Percentiles rank a stretch among this genome's conserved stretches.
Evolutionary conservation across 2,329 filamentous ascomycete genomes (phyloP).

Genomic region (Colletotrichum spinosum): DNA sequence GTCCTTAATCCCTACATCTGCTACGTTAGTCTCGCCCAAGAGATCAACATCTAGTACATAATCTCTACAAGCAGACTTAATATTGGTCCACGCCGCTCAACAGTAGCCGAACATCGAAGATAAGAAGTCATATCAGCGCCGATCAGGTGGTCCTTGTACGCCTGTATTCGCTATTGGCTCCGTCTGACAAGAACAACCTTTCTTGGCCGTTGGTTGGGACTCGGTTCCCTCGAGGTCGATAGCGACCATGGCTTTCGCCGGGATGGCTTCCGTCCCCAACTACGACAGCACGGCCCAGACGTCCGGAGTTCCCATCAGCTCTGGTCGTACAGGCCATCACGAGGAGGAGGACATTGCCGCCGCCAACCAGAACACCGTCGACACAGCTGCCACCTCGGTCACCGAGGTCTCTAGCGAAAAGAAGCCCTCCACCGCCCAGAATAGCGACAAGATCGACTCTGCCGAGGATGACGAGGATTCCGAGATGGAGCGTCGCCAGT

Average conservation of each 20-base stretch:
- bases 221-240: slow-evolving; percentile 1
- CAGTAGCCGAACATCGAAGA: slow-evolving; percentile 1
- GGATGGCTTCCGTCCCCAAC: slow-evolving; percentile 53
- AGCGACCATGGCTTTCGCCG: slow-evolving; percentile 54
- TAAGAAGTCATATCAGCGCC: slow-evolving; percentile 2
- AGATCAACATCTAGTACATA: slow-evolving; percentile 19
- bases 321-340: slow-evolving; percentile 42
- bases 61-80: slow-evolving; percentile 4
- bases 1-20: slow-evolving; percentile 12
- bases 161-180: slow-evolving; percentile 4
- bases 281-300: slow-evolving; percentile 61
- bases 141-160: slow-evolving; percentile 22
- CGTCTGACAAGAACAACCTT: slow-evolving; percentile 15
- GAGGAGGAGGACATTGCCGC: slow-evolving; percentile 43
- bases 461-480: slow-evolving; percentile 52
- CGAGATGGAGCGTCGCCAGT: slow-evolving; percentile 63
- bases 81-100: background rate
- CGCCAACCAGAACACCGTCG: slow-evolving; percentile 43
- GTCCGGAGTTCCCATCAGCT: slow-evolving; percentile 50
- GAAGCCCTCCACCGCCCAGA: slow-evolving; percentile 23
- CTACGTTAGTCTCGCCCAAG: background rate
- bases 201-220: background rate
- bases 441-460: slow-evolving; percentile 45
- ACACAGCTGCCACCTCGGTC: slow-evolving; percentile 50
- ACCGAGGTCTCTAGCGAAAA: slow-evolving; percentile 47